These are phyloP conservation scores for Ceriops decandra DNA, from an alignment of 345 rosid genomes.

Conservation along the genomic window DNA sequence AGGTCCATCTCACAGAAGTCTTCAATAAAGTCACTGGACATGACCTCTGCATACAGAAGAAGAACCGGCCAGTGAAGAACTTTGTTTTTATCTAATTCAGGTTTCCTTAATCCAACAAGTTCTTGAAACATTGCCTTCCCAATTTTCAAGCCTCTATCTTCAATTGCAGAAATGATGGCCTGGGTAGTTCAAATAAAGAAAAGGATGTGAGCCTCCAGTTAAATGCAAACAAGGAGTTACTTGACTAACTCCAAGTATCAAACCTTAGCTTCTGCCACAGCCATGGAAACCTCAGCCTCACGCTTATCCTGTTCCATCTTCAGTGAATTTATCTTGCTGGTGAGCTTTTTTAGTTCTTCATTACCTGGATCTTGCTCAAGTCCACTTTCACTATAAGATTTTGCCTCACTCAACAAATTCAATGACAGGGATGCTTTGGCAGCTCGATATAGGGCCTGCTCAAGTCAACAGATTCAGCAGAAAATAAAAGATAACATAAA, in stretches of 20 bases:
- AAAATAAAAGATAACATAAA: not conserved
- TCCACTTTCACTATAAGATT: slow-evolving; percentile 48
- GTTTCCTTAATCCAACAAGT: slow-evolving; percentile 75
- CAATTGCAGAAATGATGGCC: slow-evolving; percentile 64
- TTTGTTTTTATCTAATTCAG: slow-evolving; percentile 56
- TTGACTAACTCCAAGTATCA: slow-evolving; percentile 14
- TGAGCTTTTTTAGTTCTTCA: slow-evolving; percentile 65
- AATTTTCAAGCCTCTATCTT: slow-evolving; percentile 67
- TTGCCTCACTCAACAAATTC: slow-evolving; percentile 62
- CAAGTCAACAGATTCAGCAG: slow-evolving; percentile 1
- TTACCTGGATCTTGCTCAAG: slow-evolving; percentile 57
- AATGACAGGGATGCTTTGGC: slow-evolving; percentile 72
- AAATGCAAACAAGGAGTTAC: not conserved
- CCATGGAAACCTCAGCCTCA: slow-evolving; percentile 57
- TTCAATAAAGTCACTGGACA: slow-evolving; percentile 89
- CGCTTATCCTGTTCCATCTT: slow-evolving; percentile 53
- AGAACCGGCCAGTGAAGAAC: slow-evolving; percentile 92
- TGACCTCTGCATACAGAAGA: slow-evolving; percentile 81
- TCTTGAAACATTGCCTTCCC: slow-evolving; percentile 71
- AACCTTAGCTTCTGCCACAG: slow-evolving; percentile 71
- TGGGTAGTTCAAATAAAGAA: slow-evolving; percentile 22
- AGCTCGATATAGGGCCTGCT: slow-evolving; percentile 78
- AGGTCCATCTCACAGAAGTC: slow-evolving; percentile 82
- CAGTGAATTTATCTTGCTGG: slow-evolving; percentile 45
- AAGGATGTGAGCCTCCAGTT: slow-evolving; percentile 4